Base-by-base conservation (phyloP, 2,329 filamentous ascomycete species). In the Penicillium oxalicum region DNA sequence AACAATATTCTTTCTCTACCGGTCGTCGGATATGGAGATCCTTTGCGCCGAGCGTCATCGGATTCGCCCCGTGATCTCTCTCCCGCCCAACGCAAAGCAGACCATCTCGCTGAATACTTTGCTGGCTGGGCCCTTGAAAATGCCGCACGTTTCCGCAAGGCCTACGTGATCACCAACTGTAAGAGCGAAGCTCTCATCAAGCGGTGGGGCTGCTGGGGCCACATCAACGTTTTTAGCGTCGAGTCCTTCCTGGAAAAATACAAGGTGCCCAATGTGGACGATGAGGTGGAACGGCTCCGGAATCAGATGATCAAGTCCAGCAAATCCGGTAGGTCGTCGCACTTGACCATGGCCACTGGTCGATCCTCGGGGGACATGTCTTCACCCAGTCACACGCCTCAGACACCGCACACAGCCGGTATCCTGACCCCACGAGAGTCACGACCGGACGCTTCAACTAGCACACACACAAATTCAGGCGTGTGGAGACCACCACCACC, bases 71-170 rank as follows among this genome's bases (percentile, higher is more conserved):
- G 50, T 12, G 55, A 55, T 5, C 50, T 64, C n/a, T 61, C 52
- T 2, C 61, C 64, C 37, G 51, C 56, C 9, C 57, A 64, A 25
- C 56, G 62, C 25, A 57, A 70, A 34, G 54, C 65, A 7, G 68
- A 72, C 39, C 65, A 67, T 45, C 56, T 73, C 1, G 58, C 66
- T 5, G 68, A 72, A 45, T 64, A 67, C 28, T 71, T 71, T 40
- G 65, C 69, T 1, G 69, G 67, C 7, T 72, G 67, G 67, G 54
- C 57, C 2, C 46, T 70, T 5, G 46, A 66, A 9, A 60, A 71
- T 42, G 54, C 55, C 4, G 50, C 66, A 12, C 58, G 58, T 6
- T 67, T 66, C 42, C 61, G 68, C 6, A 61, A 59, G 7, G 70
- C 69, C 26, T 24, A 61, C 26, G 59, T 70, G 3, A 39, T 70